Percentiles rank a stretch among this genome's conserved stretches.
Evolutionary conservation across 1,284 basidiomycete genomes (phyloP).

Genomic region (Athelia sp.): DNA sequence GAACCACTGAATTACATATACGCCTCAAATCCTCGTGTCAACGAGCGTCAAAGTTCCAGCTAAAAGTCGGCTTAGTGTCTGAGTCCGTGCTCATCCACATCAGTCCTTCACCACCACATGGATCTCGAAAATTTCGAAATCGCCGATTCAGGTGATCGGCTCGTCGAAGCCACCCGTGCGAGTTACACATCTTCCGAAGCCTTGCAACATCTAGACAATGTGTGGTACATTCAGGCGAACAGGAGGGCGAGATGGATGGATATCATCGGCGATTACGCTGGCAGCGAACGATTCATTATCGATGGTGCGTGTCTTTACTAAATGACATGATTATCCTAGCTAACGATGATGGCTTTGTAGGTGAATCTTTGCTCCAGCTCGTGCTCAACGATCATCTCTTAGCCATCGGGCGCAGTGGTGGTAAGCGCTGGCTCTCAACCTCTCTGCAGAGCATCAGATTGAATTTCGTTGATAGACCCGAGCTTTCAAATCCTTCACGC

Average conservation of each 20-base stretch:
- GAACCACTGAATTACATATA: no score
- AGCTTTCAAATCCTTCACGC: conserved; percentile 65
- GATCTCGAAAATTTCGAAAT: neutral
- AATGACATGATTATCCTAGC: neutral
- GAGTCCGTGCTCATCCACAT: no score
- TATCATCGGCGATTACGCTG: conserved; percentile 65
- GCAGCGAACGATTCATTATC: conserved; percentile 59
- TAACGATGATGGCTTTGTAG: conserved; percentile 22
- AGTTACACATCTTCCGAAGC: conserved; percentile 10
- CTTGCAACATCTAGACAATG: conserved; percentile 25
- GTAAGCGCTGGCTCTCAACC: conserved; percentile 26
- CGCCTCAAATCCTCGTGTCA: no score
- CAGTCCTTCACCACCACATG: neutral
- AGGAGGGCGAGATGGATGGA: conserved; percentile 58
- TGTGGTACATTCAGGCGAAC: conserved; percentile 33
- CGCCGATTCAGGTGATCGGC: neutral
- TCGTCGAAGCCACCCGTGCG: neutral
- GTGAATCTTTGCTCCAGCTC: conserved; percentile 56
- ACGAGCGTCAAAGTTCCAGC: no score
- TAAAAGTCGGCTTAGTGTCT: no score
- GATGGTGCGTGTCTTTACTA: conserved; percentile 40
- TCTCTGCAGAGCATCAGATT: neutral
- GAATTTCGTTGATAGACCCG: conserved; percentile 27
- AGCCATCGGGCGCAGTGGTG: conserved; percentile 39
- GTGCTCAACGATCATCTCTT: conserved; percentile 56